phyloP scores from a whole-genome alignment of 2,329 filamentous ascomycete genomes.

The Elsinoe australis region DNA sequence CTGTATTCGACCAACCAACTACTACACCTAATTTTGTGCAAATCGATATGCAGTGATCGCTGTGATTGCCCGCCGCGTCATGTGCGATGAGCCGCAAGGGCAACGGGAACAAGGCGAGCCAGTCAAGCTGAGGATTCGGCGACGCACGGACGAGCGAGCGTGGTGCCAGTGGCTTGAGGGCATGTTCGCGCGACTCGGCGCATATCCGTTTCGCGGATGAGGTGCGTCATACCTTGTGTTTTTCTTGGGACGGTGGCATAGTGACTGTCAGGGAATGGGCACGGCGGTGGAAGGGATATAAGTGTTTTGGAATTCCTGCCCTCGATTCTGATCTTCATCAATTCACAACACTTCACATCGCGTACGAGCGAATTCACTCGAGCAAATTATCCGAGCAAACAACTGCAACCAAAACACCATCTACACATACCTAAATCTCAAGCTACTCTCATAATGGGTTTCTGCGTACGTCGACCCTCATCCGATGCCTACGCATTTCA shows the following conservation, averaged over 20 bases:
- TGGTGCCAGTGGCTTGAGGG: conserved; percentile 2
- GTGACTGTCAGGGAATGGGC: neutral
- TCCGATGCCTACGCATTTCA: neutral
- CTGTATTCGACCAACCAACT: neutral
- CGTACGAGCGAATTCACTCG: too few species aligned
- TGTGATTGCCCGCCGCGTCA: conserved; percentile 10
- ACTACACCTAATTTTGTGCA: neutral
- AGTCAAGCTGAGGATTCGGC: neutral
- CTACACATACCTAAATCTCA: neutral
- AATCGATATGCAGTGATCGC: neutral
- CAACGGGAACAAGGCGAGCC: neutral
- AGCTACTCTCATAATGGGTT: conserved; percentile 11
- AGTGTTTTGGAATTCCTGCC: neutral
- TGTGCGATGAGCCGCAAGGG: conserved; percentile 4
- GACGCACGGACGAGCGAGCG: neutral
- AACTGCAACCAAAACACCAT: neutral
- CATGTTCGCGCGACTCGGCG: conserved; percentile 7
- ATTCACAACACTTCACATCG: neutral
- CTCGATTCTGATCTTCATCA: neutral
- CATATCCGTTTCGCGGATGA: neutral
- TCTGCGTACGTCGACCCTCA: conserved; percentile 10
- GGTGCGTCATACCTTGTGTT: conserved; percentile 5
- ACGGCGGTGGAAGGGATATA: neutral
- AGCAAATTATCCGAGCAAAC: neutral
- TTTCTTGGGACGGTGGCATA: neutral